Evolutionary conservation across 202 grass and related monocot species (phyloP).

Genomic region (Alloteropsis angusta): DNA sequence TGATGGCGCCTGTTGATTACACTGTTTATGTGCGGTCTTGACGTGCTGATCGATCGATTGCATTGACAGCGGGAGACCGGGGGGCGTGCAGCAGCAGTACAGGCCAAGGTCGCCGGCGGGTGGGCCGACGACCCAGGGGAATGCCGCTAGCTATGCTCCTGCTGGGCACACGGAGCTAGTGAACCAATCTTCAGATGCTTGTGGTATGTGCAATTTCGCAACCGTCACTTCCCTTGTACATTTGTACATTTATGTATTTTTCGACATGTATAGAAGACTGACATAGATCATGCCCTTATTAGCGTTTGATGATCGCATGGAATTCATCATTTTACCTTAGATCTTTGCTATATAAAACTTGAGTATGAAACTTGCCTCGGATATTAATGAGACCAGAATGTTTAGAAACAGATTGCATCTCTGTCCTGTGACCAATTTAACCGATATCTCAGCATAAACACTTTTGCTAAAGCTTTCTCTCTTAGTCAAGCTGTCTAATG

Average conservation of each 20-base stretch:
- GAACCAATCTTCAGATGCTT: not conserved
- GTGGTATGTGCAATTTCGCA: not conserved
- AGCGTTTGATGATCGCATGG: not conserved
- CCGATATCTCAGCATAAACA: not conserved
- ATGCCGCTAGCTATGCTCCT: not conserved
- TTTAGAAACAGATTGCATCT: not conserved
- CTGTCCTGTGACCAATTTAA: not conserved
- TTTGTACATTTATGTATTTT: not conserved
- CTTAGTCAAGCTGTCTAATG: not conserved
- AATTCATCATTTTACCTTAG: not conserved
- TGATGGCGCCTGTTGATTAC: not conserved
- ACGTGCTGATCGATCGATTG: slow-evolving; percentile 1
- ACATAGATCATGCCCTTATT: not conserved
- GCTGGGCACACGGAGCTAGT: not conserved
- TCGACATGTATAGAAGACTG: not conserved
- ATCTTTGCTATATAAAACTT: not conserved
- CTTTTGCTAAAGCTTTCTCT: not conserved
- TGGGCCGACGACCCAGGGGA: not conserved
- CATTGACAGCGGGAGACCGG: slow-evolving; percentile 15
- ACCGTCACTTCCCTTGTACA: not conserved
- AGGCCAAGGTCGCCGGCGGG: slow-evolving; percentile 6
- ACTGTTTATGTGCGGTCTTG: not conserved
- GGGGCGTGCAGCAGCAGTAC: slow-evolving; percentile 29
- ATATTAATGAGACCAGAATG: not conserved
- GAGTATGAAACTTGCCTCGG: not conserved